Base-by-base conservation (phyloP, 2,329 filamentous ascomycete species). In the Chaetomiaceae sp. region DNA sequence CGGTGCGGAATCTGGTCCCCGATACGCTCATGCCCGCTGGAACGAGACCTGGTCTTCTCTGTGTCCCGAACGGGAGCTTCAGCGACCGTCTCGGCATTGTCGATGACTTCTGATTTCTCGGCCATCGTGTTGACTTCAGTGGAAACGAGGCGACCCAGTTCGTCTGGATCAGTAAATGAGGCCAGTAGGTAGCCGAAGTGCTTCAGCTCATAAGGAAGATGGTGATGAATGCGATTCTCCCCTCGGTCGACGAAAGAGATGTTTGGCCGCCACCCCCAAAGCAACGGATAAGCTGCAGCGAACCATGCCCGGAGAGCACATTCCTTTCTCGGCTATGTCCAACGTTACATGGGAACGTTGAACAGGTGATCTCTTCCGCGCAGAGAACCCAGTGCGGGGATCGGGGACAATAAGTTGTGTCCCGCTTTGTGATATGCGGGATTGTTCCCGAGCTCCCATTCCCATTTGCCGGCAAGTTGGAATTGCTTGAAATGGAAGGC, bases 1-100 rank as follows among this genome's bases (percentile, higher is more conserved):
- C 69, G 64, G 27, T 67, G 66, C 6, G 71, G 60, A 46, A 75
- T 72, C 57, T 72, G 70, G 55, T 72, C 68, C 3, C 68, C 65
- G 47, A 65, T 60, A 17, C 54, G 60, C 12, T 59, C 58, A 33
- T 58, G 36, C 12, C 29, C 46, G 6, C 46, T 40, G 2, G 53
- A 40, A 2, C 37, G 38, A 8, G 56, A 36, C 12, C 57, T 58
- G 23, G 50, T 60, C 62, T 70, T 70, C 38, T 69, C 67, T 3
- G 62, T 56, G 50, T 69, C 67, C 2, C n/a, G 15, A 2, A 12
- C 11, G 3, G 46, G 23, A 2, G 27, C 17, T 22, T 39, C 39
- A 12, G 31, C 14, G 8, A 20, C 29, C 5, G 54, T 51, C 12
- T 54, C 57, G 29, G 37, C 44, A 31, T 50, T 38, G 31, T 50